Base-by-base conservation (phyloP, 225 moss, liverwort and hornwort genomes). In the Anthoceros angustus region DNA sequence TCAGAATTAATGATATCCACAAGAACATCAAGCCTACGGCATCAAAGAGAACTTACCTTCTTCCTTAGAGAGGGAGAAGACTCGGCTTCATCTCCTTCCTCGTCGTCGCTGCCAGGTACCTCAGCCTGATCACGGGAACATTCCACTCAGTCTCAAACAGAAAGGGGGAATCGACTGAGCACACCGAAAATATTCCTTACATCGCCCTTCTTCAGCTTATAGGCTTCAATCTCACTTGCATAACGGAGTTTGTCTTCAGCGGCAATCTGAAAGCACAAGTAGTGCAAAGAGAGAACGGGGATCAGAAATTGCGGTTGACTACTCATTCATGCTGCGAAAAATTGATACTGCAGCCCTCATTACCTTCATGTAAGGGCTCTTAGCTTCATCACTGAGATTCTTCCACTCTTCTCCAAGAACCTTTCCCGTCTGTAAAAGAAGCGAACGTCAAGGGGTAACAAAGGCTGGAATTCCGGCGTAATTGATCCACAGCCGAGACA, bases 391-490 rank as follows among this genome's bases (percentile, higher is more conserved):
- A 70, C 76, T 82, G 62, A 90, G 64, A 2, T 14, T 63, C 73
- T 85, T 94, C 94, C 94, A 94, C 66, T 94, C 90, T 68, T 94
- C 94, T 39, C 90, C 90, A 23, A 94, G 73, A 39, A 77, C 79
- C 74, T 78, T 90, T 10, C 81, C 80, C 50, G 88, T 94, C 94
- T 90, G 86, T 65, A 66, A 12, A 1, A 8, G 12, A 3, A 39
- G 0, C 39, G 60, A 8, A 8, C 14, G 42, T n/a, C 5, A 10
- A 39, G 39, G 18, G 5, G 63, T 41, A 23, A 16, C 16, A 41
- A 42, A 16, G 41, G 9, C 9, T 9, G 2, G 3, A 24, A 8
- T 38, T 18, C 43, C 23, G 10, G 2, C 24, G 41, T 16, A 7
- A n/a, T 25, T 25, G 61, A 39, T 8, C 16, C 21, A 20, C 39